Evolutionary conservation across 208 protist genomes (phyloP), one percentile per base, ranked within the genome.

Genomic region (Herpetomonas samuelpessoai): DNA sequence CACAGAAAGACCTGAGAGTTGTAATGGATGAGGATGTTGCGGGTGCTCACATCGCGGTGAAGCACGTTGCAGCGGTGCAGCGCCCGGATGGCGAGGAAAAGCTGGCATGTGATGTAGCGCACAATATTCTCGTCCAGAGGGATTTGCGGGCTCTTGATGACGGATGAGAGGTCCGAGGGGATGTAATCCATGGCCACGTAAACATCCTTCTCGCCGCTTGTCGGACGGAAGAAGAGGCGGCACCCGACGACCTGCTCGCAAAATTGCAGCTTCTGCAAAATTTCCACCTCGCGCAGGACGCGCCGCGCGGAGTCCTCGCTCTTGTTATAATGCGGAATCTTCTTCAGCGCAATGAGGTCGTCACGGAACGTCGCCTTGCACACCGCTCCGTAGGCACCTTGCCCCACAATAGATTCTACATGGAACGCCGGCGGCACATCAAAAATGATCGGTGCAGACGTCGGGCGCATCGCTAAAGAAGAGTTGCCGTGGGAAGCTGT

Each of bases 301-400:
- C 87, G 88, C 27, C 84, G 74, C 4, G 85, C 79, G 7, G 84
- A 70, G 62, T 96, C 90, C 47, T 88, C 81, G 63, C 74, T 86
- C 56, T 88, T 88, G 1, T 79, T 73, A 67, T 92, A 93, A 69
- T 93, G 81, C 26, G 88, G 87, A 38, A 97, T 93, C 65, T 95
- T 97, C 68, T 97, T 97, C 10, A 97, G 75, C 6, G 91, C 91
- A 49, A 95, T 74, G 47, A 76, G 73, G 31, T 96, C 89, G 14
- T 56, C 71, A 35, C 80, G 71, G 56, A 88, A 93, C n/a, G 70
- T 46, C 0, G 94, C 94, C 62, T 91, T 91, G 74, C 86, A 96
- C 16, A 97, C 93, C n/a, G 86, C 90, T 19, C 94, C 94, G 71
- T 97, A 97, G 7, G 94, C 86, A 19, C 94, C 94, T 55, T 97